Evolutionary conservation across 2,329 filamentous ascomycete species (phyloP).

Genomic region (Penicillium sp.): DNA sequence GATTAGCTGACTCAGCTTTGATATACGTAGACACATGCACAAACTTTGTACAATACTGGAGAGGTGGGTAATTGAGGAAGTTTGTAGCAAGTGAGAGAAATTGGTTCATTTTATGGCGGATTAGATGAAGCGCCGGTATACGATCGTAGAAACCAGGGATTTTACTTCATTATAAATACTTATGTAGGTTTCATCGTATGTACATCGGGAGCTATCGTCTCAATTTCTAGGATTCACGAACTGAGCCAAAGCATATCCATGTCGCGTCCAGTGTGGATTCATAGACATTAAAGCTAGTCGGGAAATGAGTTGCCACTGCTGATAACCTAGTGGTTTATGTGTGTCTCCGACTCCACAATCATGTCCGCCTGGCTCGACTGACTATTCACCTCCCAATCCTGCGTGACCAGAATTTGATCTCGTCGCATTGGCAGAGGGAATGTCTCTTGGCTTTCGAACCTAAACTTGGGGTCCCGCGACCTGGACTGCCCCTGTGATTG

Average conservation of each 20-base stretch:
- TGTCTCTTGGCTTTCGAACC: background rate
- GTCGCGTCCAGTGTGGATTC: background rate
- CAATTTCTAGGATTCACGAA: too few species aligned
- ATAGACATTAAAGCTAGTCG: background rate
- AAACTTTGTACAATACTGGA: too few species aligned
- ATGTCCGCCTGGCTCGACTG: slow-evolving; percentile 13
- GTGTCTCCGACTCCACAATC: background rate
- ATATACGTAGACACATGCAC: too few species aligned
- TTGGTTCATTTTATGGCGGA: too few species aligned
- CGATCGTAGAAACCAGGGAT: too few species aligned
- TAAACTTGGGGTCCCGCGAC: background rate
- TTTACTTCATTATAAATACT: too few species aligned
- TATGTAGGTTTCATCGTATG: too few species aligned
- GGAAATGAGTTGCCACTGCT: background rate
- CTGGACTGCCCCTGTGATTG: slow-evolving; percentile 1
- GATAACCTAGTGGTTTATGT: background rate
- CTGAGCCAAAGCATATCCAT: background rate
- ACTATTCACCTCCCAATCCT: slow-evolving; percentile 14
- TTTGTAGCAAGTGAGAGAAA: too few species aligned
- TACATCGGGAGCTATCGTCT: too few species aligned
- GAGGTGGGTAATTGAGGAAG: too few species aligned
- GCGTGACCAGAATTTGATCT: slow-evolving; percentile 10
- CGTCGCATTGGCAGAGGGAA: background rate
- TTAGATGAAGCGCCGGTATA: too few species aligned
- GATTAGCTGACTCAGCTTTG: too few species aligned